Evolutionary conservation across 148 eudicot genomes (phyloP).

Genomic region (Drosera capensis): DNA sequence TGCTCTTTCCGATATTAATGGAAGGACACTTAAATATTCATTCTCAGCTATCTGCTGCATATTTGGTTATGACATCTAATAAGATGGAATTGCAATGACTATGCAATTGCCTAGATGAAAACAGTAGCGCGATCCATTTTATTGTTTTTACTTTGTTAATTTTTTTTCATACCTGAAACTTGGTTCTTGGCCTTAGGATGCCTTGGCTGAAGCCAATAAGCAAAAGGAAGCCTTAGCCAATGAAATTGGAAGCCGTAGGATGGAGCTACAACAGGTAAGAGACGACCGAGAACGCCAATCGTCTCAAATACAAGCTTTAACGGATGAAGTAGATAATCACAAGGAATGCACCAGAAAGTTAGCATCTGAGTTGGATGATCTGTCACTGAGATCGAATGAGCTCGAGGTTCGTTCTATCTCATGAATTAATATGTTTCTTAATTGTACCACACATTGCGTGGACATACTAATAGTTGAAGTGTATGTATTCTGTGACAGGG

Average conservation of each 20-base stretch:
- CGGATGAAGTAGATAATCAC: slow-evolving; percentile 45
- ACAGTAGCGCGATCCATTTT: no score
- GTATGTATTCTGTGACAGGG: slow-evolving; percentile 26
- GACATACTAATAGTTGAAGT: not conserved
- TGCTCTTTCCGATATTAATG: no score
- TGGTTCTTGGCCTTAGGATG: slow-evolving; percentile 26
- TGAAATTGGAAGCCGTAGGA: slow-evolving; percentile 54
- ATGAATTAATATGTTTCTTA: no score
- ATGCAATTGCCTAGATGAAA: no score
- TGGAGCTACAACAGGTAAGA: slow-evolving; percentile 61
- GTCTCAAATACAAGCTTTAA: slow-evolving; percentile 39
- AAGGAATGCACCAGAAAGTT: slow-evolving; percentile 55
- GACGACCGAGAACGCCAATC: slow-evolving; percentile 72
- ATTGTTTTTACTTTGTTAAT: no score
- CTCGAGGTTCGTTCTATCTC: slow-evolving; percentile 43
- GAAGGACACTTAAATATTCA: no score
- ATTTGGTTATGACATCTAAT: no score
- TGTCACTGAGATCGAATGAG: slow-evolving; percentile 43
- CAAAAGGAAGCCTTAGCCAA: slow-evolving; percentile 57
- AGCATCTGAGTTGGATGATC: slow-evolving; percentile 40
- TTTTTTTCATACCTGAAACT: not conserved
- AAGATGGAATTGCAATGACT: no score
- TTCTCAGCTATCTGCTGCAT: no score
- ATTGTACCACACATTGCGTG: no score
- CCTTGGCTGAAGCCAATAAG: slow-evolving; percentile 55